Conservation (phyloP, 441 rosid genomes). For the California macrophylla region DNA sequence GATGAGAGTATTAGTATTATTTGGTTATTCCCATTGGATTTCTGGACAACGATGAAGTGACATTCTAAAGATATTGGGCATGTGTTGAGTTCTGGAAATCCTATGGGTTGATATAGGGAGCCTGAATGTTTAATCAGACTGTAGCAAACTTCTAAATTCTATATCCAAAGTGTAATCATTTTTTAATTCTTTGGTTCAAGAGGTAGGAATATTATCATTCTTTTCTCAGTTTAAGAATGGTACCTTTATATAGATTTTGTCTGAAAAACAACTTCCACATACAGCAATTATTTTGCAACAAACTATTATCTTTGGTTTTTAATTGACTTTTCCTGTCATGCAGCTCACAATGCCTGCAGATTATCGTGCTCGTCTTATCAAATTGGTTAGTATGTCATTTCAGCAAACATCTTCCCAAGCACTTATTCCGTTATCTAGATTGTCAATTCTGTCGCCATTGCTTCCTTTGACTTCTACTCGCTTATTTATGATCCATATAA, state of each 20-base stretch:
- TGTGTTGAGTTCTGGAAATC: neutral
- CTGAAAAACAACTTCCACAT: neutral
- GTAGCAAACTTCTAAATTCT: neutral
- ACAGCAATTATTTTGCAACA: neutral
- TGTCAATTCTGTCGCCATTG: neutral
- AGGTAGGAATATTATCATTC: neutral
- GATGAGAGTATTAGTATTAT: neutral
- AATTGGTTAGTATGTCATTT: constrained; percentile 59
- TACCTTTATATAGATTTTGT: neutral
- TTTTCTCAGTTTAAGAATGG: neutral
- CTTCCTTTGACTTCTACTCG: neutral
- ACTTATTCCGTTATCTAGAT: neutral
- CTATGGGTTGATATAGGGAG: neutral
- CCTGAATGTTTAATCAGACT: neutral
- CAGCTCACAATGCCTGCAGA: constrained; percentile 92
- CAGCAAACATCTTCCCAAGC: neutral
- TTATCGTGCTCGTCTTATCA: constrained; percentile 66
- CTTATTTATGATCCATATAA: neutral
- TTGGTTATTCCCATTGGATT: neutral
- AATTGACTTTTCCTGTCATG: constrained; percentile 23
- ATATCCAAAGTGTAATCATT: neutral
- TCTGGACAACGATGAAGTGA: neutral
- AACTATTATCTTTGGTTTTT: constrained; percentile 7
- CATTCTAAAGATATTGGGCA: neutral
- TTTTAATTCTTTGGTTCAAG: neutral